These are phyloP conservation scores for Aureobasidium vineae DNA, from an alignment of 2,329 filamentous ascomycete genomes.

Conservation along the genomic window DNA sequence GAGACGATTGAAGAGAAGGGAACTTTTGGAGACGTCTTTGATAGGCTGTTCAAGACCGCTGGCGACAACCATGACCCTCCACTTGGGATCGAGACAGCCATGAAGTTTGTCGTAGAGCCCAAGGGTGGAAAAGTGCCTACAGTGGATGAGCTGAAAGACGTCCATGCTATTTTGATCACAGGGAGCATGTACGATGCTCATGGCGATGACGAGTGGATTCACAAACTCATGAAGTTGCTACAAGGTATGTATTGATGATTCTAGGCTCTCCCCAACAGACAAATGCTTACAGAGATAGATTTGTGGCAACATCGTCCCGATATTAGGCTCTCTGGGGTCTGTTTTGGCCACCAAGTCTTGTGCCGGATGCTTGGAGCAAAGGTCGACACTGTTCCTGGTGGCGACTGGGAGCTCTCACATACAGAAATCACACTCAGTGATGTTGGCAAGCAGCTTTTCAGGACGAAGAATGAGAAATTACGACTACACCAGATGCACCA, in stretches of 20 bases:
- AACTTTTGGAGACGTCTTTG: conserved; percentile 55
- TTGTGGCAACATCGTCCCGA: conserved; percentile 53
- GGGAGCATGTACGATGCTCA: conserved; percentile 52
- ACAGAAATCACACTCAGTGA: conserved; percentile 44
- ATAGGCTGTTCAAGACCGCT: conserved; percentile 52
- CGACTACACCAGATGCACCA: conserved; percentile 51
- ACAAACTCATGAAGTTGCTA: conserved; percentile 47
- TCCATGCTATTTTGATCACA: conserved; percentile 49
- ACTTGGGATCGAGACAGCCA: conserved; percentile 55
- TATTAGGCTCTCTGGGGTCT: conserved; percentile 52
- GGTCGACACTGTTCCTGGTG: conserved; percentile 41
- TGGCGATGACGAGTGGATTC: conserved; percentile 47
- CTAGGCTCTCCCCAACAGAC: neutral
- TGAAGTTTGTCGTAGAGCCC: conserved; percentile 54
- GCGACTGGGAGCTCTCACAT: conserved; percentile 51
- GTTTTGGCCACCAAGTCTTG: conserved; percentile 52
- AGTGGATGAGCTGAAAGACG: conserved; percentile 48
- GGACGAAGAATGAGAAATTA: conserved; percentile 38
- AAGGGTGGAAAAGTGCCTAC: conserved; percentile 47
- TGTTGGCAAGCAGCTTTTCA: conserved; percentile 46
- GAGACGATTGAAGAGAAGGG: conserved; percentile 52
- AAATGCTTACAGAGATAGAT: conserved; percentile 37
- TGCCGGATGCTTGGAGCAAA: conserved; percentile 45
- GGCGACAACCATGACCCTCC: conserved; percentile 55
- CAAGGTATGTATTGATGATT: conserved; percentile 39